Evolutionary conservation across 2,329 filamentous ascomycete genomes (phyloP).

Genomic region (Pseudogymnoascus sp.): DNA sequence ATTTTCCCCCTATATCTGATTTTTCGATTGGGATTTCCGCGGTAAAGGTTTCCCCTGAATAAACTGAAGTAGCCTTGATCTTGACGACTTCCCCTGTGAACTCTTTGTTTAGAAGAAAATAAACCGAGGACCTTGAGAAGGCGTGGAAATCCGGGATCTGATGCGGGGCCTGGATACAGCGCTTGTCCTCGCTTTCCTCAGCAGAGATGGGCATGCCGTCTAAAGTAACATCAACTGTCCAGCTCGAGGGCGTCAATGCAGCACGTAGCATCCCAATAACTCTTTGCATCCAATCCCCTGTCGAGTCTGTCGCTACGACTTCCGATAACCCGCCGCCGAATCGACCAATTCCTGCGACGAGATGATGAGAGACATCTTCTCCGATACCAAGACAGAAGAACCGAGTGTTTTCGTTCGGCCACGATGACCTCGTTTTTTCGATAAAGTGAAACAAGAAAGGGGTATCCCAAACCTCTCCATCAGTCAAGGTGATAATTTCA

Average conservation of each 20-base stretch:
- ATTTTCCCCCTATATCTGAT: neutral
- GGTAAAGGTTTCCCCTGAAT: conserved; percentile 1
- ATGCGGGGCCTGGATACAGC: conserved; percentile 9
- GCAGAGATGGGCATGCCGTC: neutral
- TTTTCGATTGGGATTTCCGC: conserved; percentile 5
- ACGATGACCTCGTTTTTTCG: neutral
- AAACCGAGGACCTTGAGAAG: conserved; percentile 10
- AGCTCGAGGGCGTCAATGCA: conserved; percentile 10
- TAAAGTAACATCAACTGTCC: conserved; percentile 1
- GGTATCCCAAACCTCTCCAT: conserved; percentile 45
- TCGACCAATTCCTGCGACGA: conserved; percentile 47
- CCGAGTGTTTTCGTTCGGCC: conserved; percentile 32
- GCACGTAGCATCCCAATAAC: conserved; percentile 10
- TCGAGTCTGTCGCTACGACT: conserved; percentile 35
- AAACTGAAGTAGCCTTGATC: neutral
- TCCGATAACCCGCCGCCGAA: conserved; percentile 54
- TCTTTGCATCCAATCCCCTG: conserved; percentile 8
- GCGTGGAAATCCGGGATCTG: conserved; percentile 9
- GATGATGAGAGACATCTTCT: conserved; percentile 38
- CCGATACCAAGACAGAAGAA: conserved; percentile 51
- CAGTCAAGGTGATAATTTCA: conserved; percentile 48
- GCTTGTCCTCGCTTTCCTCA: neutral
- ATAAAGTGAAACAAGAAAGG: conserved; percentile 38
- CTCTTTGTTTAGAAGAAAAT: conserved; percentile 9
- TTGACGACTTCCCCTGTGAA: neutral